A percentile compares a stretch with the other conserved stretches of the same genome.
These are phyloP conservation scores for Gentiana macrophylla DNA, from an alignment of 257 asterid species.

Conservation along the genomic window DNA sequence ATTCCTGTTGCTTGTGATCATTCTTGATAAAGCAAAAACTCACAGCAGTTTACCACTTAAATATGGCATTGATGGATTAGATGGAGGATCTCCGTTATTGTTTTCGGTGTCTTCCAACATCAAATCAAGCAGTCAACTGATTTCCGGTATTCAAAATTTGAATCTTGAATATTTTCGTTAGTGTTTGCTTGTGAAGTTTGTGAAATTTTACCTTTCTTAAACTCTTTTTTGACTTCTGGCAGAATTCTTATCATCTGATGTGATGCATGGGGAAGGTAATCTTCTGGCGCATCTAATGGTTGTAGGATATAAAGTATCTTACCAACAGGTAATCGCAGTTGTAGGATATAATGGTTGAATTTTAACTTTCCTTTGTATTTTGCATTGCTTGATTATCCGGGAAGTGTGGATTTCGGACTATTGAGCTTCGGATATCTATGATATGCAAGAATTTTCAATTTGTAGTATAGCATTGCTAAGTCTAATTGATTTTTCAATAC, in stretches of 20 bases:
- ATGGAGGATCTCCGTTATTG: conserved; percentile 90
- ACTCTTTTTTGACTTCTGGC: conserved; percentile 13
- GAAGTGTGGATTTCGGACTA: background rate
- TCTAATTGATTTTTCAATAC: background rate
- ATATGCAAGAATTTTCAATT: too few species aligned
- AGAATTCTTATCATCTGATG: conserved; percentile 81
- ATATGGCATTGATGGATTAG: conserved; percentile 93
- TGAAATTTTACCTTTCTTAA: conserved; percentile 6
- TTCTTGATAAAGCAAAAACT: conserved; percentile 71
- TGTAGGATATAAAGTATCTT: conserved; percentile 72
- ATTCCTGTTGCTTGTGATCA: conserved; percentile 70
- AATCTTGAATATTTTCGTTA: conserved; percentile 8
- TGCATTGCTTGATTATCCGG: conserved; percentile 2
- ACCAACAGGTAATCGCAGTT: conserved; percentile 66
- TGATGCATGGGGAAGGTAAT: conserved; percentile 99
- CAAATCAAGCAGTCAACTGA: conserved; percentile 81
- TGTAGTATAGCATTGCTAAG: background rate
- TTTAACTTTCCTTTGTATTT: background rate
- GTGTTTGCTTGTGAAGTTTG: conserved; percentile 12
- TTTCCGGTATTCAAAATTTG: conserved; percentile 41
- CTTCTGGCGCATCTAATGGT: conserved; percentile 74
- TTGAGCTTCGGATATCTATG: too few species aligned
- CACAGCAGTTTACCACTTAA: conserved; percentile 79
- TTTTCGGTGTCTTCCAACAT: conserved; percentile 49
- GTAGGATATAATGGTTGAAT: background rate